phyloP scores from a whole-genome alignment of 208 protist genomes.

The Leishmania tropica region DNA sequence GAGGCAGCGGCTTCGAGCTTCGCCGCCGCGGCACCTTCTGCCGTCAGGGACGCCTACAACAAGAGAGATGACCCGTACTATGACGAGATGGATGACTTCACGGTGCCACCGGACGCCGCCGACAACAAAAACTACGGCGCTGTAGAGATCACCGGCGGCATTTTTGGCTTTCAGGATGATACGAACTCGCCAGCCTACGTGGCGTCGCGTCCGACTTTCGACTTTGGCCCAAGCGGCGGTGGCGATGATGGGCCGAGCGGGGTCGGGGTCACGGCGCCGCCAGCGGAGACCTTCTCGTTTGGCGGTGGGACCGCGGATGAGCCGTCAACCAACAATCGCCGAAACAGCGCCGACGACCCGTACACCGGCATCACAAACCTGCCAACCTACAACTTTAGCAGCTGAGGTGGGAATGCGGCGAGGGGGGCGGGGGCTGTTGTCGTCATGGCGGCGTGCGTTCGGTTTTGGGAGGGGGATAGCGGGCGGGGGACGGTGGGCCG shows the following conservation, averaged over 20 bases:
- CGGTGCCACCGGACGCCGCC: slow-evolving; percentile 20
- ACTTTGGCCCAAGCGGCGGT: slow-evolving; percentile 50
- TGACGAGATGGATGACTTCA: slow-evolving; percentile 81
- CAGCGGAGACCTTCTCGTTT: slow-evolving; percentile 11
- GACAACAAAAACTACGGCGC: slow-evolving; percentile 19
- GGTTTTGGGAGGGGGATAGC: not conserved
- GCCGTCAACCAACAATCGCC: not conserved
- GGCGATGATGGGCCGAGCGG: slow-evolving; percentile 19
- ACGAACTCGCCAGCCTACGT: slow-evolving; percentile 6
- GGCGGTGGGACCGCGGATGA: slow-evolving; percentile 11
- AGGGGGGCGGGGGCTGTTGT: not conserved
- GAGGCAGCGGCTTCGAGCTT: slow-evolving; percentile 3
- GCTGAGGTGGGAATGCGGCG: slow-evolving; percentile 21
- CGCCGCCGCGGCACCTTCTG: slow-evolving; percentile 15
- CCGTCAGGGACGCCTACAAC: slow-evolving; percentile 21
- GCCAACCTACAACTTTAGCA: slow-evolving; percentile 77
- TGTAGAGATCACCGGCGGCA: slow-evolving; percentile 44
- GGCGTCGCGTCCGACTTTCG: slow-evolving; percentile 49
- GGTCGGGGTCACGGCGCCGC: not conserved
- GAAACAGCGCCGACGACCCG: slow-evolving; percentile 8
- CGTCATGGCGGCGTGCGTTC: not conserved
- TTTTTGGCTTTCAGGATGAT: slow-evolving; percentile 32
- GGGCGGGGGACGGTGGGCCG: not conserved
- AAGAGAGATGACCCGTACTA: slow-evolving; percentile 67
- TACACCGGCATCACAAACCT: slow-evolving; percentile 38